Evolutionary conservation across 1,284 basidiomycete species (phyloP), one percentile per base, ranked within the genome.

Genomic region (Cystobasidiaceae sp.): DNA sequence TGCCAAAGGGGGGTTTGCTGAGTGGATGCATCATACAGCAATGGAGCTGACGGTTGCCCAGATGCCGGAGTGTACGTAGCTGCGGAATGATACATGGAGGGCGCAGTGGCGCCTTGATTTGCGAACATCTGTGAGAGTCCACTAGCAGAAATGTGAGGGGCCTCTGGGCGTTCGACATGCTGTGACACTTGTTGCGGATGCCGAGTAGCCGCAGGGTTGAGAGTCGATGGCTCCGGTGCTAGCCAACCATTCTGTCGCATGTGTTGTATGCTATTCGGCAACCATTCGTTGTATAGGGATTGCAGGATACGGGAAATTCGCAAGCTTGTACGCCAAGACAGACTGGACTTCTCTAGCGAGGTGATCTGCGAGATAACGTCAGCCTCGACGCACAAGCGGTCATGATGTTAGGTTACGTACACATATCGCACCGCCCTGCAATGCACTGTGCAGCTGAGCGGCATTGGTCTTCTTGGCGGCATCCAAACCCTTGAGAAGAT

Each of bases 401-500:
- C n/a, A n/a, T n/a, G n/a, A n/a, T n/a, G n/a, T n/a, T n/a, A n/a
- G n/a, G n/a, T n/a, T n/a, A n/a, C 45, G 23, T 34, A 56, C 62
- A 21, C 52, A 49, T 39, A 45, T 43, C 4, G 60, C 52, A 28
- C 34, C 34, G n/a, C 50, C 60, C 27, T 55, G 49, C 4, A 63
- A 27, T 7, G 52, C 50, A 37, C 37, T 23, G 25, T 63, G 11
- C 37, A 56, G 13, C 21, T 48, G 45, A 23, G 30, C 33, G 13
- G 15, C 19, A 33, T 54, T 50, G 34, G 19, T 45, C 34, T 45
- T 28, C 17, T 41, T 41, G 27, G 79, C 80, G 4, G 83, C 82
- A 71, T 85, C 83, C 46, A 84, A 80, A 11, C 83, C 82, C 25
- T 79, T 78, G 21, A 85, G 78, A 11, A 86, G 77, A 72, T 81